A percentile compares a stretch with the other conserved stretches of the same genome.
Conservation (phyloP, 2,329 filamentous ascomycete genomes). For the Verruconis gallopava region DNA sequence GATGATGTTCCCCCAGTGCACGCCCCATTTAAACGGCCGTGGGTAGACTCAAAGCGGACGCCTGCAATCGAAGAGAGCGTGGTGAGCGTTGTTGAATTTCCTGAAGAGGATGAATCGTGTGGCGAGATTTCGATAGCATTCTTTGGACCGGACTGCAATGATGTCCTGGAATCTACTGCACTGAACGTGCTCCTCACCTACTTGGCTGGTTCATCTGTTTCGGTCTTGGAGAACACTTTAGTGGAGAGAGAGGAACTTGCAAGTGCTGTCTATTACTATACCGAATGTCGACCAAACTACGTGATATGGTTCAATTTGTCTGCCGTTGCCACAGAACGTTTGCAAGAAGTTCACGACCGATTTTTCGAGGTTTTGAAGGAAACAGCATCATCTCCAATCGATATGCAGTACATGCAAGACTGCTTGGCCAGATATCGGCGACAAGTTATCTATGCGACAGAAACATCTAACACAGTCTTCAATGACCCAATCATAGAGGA, state of each 20-base stretch:
- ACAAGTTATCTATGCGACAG: conserved; percentile 70
- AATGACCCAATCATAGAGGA: conserved; percentile 79
- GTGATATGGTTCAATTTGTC: conserved; percentile 78
- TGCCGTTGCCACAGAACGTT: conserved; percentile 74
- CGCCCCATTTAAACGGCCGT: conserved; percentile 71
- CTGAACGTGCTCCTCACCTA: conserved; percentile 73
- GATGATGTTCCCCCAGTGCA: conserved; percentile 65
- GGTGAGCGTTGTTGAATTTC: conserved; percentile 74
- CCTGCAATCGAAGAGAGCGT: conserved; percentile 58
- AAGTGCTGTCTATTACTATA: conserved; percentile 69
- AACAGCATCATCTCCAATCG: conserved; percentile 64
- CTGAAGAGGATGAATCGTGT: conserved; percentile 88
- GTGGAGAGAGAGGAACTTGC: conserved; percentile 90
- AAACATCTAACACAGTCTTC: conserved; percentile 70
- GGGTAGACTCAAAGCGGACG: conserved; percentile 76
- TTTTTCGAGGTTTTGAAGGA: conserved; percentile 75
- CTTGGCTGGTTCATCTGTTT: conserved; percentile 84
- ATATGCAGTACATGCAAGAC: conserved; percentile 82
- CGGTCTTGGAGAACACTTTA: conserved; percentile 77
- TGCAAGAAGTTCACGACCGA: conserved; percentile 71
- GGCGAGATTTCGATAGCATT: conserved; percentile 81
- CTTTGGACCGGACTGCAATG: conserved; percentile 70
- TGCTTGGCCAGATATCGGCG: conserved; percentile 72
- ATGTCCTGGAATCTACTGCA: conserved; percentile 55
- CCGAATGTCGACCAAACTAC: conserved; percentile 66